Percentiles rank a stretch among this genome's conserved stretches.
Evolutionary conservation across 192 early-diverging fungal species (phyloP).

Genomic region (Backusella luteola): DNA sequence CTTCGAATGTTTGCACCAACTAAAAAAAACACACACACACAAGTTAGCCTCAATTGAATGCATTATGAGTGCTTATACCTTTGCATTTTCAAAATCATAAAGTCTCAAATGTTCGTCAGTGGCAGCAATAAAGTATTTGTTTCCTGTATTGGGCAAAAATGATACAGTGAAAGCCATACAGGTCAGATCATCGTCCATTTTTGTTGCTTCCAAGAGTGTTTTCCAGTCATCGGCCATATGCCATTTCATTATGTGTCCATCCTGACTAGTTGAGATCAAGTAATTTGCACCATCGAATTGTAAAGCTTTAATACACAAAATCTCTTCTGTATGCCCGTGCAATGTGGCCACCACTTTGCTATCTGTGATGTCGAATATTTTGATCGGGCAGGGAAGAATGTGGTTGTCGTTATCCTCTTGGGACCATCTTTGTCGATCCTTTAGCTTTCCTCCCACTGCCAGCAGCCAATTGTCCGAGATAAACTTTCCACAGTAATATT

Average conservation of each 20-base stretch:
- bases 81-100: conserved; percentile 84
- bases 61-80: conserved; percentile 40
- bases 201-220: conserved; percentile 58
- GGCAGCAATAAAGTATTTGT: conserved; percentile 89
- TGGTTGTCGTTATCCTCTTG: conserved; percentile 91
- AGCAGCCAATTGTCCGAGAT: conserved; percentile 42
- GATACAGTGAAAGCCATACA: conserved; percentile 97
- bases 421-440: conserved; percentile 86
- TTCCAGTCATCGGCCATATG: conserved; percentile 79
- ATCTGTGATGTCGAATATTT: conserved; percentile 81
- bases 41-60: background rate
- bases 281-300: conserved; percentile 81
- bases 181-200: conserved; percentile 80
- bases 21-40: conserved; percentile 15
- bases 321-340: conserved; percentile 86
- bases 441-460: conserved; percentile 86
- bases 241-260: conserved; percentile 93
- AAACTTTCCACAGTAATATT: conserved; percentile 87
- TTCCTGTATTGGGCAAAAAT: conserved; percentile 91
- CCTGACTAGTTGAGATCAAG: conserved; percentile 88
- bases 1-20: conserved; percentile 61
- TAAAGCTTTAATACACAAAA: conserved; percentile 78
- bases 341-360: conserved; percentile 80
- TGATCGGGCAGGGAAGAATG: conserved; percentile 90
- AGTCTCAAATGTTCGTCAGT: conserved; percentile 85